These are phyloP conservation scores for Hypoxylon perforatum DNA, from an alignment of 495 filamentous ascomycete species.

Conservation along the genomic window DNA sequence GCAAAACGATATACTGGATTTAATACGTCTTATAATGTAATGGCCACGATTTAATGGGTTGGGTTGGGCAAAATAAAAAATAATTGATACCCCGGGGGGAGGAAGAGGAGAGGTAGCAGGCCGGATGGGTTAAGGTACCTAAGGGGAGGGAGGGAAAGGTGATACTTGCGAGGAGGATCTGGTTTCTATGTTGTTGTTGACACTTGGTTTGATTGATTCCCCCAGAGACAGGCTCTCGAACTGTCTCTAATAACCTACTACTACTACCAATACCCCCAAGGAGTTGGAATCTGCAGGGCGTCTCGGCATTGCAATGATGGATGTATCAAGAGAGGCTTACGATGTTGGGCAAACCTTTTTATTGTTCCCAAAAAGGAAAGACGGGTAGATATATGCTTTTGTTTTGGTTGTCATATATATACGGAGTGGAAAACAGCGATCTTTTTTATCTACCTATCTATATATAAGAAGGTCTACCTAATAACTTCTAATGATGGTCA, in stretches of 20 bases:
- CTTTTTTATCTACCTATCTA: too few relatives aligned
- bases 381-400: background rate
- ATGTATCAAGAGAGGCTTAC: conserved; percentile 20
- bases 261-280: conserved; percentile 16
- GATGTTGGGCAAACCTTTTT: conserved; percentile 4
- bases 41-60: conserved; percentile 40
- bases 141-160: conserved; percentile 2
- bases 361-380: background rate
- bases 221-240: conserved; percentile 18
- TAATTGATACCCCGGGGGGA: conserved; percentile 49
- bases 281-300: conserved; percentile 30
- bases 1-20: conserved; percentile 20
- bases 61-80: conserved; percentile 45
- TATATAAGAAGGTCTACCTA: conserved; percentile 13
- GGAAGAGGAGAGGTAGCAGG: conserved; percentile 30
- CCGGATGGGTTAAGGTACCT: conserved; percentile 13
- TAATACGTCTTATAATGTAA: conserved; percentile 43
- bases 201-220: conserved; percentile 23
- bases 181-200: conserved; percentile 30
- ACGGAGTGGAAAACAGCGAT: conserved; percentile 8
- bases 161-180: background rate
- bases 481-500: conserved; percentile 25
- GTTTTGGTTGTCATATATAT: conserved; percentile 22
- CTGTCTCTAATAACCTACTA: conserved; percentile 28
- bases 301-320: conserved; percentile 26